A percentile compares a stretch with the other conserved stretches of the same genome.
Evolutionary conservation across 768 basidiomycete genomes (phyloP).

Genomic region (Lactarius indigo): DNA sequence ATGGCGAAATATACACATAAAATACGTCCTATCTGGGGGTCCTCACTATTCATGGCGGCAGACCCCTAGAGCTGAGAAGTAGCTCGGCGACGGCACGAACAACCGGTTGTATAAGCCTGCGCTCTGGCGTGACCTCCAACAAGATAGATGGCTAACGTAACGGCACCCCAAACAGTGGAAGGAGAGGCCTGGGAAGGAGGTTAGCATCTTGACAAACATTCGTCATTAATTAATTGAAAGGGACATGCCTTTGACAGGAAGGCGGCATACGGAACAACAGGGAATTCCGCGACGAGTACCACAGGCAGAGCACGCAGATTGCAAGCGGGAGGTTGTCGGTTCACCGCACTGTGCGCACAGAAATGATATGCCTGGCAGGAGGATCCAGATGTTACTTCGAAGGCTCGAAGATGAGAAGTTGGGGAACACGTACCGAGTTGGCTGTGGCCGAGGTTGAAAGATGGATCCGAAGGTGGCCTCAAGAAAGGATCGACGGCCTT

Average conservation of each 20-base stretch:
- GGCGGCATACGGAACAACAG: constrained; percentile 67
- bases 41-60: background rate
- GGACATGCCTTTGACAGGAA: constrained; percentile 66
- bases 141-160: constrained; percentile 64
- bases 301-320: constrained; percentile 45
- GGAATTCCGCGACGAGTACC: constrained; percentile 43
- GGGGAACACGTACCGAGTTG: constrained; percentile 23
- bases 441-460: constrained; percentile 25
- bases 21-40: background rate
- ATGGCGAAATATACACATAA: background rate
- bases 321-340: constrained; percentile 41
- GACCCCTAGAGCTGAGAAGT: constrained; percentile 1
- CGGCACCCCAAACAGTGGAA: constrained; percentile 59
- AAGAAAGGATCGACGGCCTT: constrained; percentile 48
- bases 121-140: constrained; percentile 51
- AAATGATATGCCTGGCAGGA: constrained; percentile 31
- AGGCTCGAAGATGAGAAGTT: background rate
- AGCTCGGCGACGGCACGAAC: constrained; percentile 54
- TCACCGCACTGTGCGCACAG: constrained; percentile 27
- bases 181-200: constrained; percentile 43
- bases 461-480: background rate
- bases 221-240: background rate
- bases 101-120: constrained; percentile 62
- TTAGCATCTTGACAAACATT: background rate
- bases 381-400: background rate